phyloP scores from a whole-genome alignment of 108 stramenopile genomes.

The Mediolabrus comicus region DNA sequence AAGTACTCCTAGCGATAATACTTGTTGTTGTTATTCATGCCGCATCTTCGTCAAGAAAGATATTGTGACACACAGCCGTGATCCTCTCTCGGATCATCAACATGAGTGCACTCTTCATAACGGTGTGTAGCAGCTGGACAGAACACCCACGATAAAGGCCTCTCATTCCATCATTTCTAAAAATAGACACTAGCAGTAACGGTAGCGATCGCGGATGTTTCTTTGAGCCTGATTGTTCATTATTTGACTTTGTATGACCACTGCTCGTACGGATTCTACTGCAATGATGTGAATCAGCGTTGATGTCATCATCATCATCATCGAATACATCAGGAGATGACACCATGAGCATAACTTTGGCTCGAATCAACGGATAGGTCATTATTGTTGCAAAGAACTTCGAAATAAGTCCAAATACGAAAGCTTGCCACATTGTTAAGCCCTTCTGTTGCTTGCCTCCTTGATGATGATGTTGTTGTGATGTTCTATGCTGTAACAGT shows the following conservation, averaged over 20 bases:
- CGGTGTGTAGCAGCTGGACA: conserved; percentile 76
- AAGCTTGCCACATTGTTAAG: conserved; percentile 67
- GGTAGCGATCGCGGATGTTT: conserved; percentile 24
- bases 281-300: conserved; percentile 5
- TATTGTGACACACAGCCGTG: conserved; percentile 27
- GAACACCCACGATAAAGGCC: conserved; percentile 79
- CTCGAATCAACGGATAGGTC: conserved; percentile 94
- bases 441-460: conserved; percentile 1
- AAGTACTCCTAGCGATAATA: too few relatives aligned
- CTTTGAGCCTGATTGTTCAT: background rate
- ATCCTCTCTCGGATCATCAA: conserved; percentile 84
- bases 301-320: background rate
- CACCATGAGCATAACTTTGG: conserved; percentile 92
- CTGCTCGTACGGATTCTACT: background rate
- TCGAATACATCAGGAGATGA: conserved; percentile 11
- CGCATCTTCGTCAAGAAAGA: conserved; percentile 15
- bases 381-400: conserved; percentile 89
- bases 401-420: conserved; percentile 73
- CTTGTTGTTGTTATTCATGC: background rate
- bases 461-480: conserved; percentile 1
- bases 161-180: conserved; percentile 47
- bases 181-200: conserved; percentile 45
- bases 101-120: conserved; percentile 81
- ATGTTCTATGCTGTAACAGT: conserved; percentile 30
- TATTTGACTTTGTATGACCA: background rate